These are phyloP conservation scores for Chenopodium suecicum DNA, from an alignment of 148 eudicot genomes.

Conservation along the genomic window DNA sequence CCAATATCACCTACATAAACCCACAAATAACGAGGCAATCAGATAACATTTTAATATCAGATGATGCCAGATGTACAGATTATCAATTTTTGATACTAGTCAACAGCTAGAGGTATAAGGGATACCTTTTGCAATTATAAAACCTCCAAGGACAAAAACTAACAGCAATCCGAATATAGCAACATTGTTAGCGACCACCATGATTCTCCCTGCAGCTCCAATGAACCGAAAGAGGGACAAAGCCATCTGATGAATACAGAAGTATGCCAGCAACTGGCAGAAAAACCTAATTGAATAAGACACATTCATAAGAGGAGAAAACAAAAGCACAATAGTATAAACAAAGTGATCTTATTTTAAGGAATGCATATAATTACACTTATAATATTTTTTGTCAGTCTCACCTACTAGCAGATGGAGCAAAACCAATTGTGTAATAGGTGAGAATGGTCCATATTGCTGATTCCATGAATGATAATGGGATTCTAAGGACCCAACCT, in stretches of 20 bases:
- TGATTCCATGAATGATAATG: constrained; percentile 62
- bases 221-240: constrained; percentile 57
- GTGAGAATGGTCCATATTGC: constrained; percentile 69
- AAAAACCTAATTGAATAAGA: constrained; percentile 46
- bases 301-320: not conserved
- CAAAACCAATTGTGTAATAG: constrained; percentile 71
- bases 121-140: constrained; percentile 60
- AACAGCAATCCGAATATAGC: constrained; percentile 44
- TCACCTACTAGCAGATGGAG: constrained; percentile 70
- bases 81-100: not conserved
- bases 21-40: not conserved
- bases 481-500: constrained; percentile 66
- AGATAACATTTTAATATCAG: not conserved
- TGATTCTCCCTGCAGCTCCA: constrained; percentile 60
- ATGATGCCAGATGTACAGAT: constrained; percentile 4
- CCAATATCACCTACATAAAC: constrained; percentile 50
- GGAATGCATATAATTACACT: not conserved
- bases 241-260: constrained; percentile 68
- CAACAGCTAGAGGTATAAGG: constrained; percentile 1
- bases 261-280: constrained; percentile 59
- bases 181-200: constrained; percentile 48
- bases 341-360: not conserved
- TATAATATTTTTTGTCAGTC: not conserved
- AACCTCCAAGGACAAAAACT: constrained; percentile 65
- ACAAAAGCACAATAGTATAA: not conserved